Evolutionary conservation across 2,329 filamentous ascomycete species (phyloP), one percentile per base, ranked within the genome.

Genomic region (Corynespora cassiicola): DNA sequence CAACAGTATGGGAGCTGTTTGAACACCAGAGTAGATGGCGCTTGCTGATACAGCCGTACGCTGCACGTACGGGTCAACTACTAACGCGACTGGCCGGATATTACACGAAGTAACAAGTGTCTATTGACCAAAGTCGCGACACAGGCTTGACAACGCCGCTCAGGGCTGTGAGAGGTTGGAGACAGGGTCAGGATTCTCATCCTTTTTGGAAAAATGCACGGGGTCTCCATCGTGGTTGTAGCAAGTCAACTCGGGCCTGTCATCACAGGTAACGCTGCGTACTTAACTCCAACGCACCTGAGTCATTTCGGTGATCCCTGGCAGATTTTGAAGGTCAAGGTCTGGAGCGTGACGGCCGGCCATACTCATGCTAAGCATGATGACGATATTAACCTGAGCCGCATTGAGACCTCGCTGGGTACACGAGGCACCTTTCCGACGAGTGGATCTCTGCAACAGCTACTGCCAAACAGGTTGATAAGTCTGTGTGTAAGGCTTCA

Each of bases 31-130:
- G 56, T 64, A 68, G 49, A 53, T 78, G 78, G 79, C 78, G 81
- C 75, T 81, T 78, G 77, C 73, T 76, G 57, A 75, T 76, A 63
- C 64, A 76, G 72, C 68, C 67, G 58, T 68, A 75, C 71, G 73
- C 65, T 75, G 45, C 58, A 75, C 71, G 69, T 72, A 68, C 60
- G 72, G 73, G 75, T 75, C 79, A 80, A 79, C 77, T 77, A 84
- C 78, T 87, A 69, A 86, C 81, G 75, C 79, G 80, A 78, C 75
- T 81, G 81, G 79, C 81, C 80, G 65, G 71, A 76, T 77, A 74
- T 69, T 66, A 66, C 68, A 56, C 36, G 31, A 50, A 39, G 67
- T 72, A 74, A 77, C 71, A 64, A 47, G 65, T 73, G 70, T 71
- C 75, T 67, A 66, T 40, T 78, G 39, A 31, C 37, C 5, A 32